These are phyloP conservation scores for Pelargonium australe DNA, from an alignment of 441 rosid genomes.

Conservation along the genomic window DNA sequence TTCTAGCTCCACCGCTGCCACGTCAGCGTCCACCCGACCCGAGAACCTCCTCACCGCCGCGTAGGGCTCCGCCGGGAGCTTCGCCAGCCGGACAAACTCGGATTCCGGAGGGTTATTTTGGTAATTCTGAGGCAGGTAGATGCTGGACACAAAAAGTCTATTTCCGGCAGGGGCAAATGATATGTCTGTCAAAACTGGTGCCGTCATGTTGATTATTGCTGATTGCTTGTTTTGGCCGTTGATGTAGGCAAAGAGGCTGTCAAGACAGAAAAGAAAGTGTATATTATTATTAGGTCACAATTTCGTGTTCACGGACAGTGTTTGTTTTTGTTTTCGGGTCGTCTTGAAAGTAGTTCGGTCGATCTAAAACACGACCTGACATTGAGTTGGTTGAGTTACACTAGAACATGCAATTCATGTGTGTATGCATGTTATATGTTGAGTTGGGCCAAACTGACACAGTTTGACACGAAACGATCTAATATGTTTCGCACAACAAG, in stretches of 20 bases:
- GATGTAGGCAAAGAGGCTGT: constrained; percentile 19
- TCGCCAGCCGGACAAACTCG: constrained; percentile 7
- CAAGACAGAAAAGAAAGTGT: background rate
- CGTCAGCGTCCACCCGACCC: constrained; percentile 17
- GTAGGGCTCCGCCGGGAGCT: constrained; percentile 16
- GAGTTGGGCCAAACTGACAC: too few relatives aligned
- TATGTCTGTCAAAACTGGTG: constrained; percentile 23
- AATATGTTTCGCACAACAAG: too few relatives aligned
- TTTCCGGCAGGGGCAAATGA: background rate
- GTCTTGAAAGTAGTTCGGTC: too few relatives aligned
- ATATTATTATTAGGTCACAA: too few relatives aligned
- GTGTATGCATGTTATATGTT: too few relatives aligned
- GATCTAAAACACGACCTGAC: too few relatives aligned
- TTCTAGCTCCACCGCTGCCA: background rate
- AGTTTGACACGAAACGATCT: too few relatives aligned
- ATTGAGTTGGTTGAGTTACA: too few relatives aligned
- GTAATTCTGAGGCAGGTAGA: constrained; percentile 20
- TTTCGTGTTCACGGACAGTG: too few relatives aligned
- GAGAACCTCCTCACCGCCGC: constrained; percentile 26
- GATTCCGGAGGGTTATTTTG: constrained; percentile 19
- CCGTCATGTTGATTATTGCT: constrained; percentile 24
- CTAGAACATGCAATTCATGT: too few relatives aligned
- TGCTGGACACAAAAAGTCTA: constrained; percentile 18
- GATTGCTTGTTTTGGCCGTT: constrained; percentile 27
- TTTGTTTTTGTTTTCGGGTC: too few relatives aligned